A percentile compares a stretch with the other conserved stretches of the same genome.
These are phyloP conservation scores for Clarkia xantiana DNA, from an alignment of 345 rosid genomes.

Conservation along the genomic window DNA sequence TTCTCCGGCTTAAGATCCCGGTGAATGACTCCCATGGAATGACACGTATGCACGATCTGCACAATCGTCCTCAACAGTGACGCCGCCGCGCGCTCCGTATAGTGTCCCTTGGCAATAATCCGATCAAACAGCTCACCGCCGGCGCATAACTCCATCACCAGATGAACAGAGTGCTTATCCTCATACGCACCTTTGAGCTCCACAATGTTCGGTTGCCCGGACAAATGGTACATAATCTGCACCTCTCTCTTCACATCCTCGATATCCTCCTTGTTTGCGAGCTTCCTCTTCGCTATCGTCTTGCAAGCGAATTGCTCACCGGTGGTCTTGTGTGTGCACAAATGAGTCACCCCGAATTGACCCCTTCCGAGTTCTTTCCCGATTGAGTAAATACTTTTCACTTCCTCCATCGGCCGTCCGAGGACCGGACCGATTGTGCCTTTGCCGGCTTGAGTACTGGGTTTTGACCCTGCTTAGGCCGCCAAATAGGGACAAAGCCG, in stretches of 20 bases:
- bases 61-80: neutral
- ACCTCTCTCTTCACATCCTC: slow-evolving; percentile 3
- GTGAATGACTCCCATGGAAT: slow-evolving; percentile 1
- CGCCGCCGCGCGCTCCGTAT: slow-evolving; percentile 2
- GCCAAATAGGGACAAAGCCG: too few species aligned
- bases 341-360: neutral
- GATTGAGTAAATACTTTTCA: neutral
- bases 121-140: slow-evolving; percentile 1
- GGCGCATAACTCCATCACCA: slow-evolving; percentile 2
- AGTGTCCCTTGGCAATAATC: slow-evolving; percentile 2
- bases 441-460: too few species aligned
- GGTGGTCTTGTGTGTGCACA: neutral
- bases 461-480: too few species aligned
- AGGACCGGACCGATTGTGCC: too few species aligned
- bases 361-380: slow-evolving; percentile 3
- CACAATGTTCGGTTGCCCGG: slow-evolving; percentile 2
- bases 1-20: neutral
- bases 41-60: neutral
- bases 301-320: neutral
- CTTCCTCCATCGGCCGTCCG: too few species aligned
- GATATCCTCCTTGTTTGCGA: neutral
- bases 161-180: neutral
- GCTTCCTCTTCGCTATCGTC: neutral
- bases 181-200: slow-evolving; percentile 2
- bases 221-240: slow-evolving; percentile 2